A percentile compares a stretch with the other conserved stretches of the same genome.
Evolutionary conservation across 2,329 filamentous ascomycete species (phyloP).

Genomic region (Nigrospora osmanthi): DNA sequence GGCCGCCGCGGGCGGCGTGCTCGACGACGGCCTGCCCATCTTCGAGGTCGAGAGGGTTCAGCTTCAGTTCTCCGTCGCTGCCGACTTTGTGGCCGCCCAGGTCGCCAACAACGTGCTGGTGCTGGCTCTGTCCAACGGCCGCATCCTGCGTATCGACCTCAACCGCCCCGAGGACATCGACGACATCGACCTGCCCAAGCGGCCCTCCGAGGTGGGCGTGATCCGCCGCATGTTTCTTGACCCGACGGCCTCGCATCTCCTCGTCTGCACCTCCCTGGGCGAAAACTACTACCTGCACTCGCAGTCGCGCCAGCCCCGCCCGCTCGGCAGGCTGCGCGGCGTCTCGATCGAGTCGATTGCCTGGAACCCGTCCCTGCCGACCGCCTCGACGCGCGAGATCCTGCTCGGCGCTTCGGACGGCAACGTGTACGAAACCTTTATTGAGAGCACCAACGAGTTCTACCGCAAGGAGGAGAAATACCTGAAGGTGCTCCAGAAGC

Average conservation of each 20-base stretch:
- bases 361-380: conserved; percentile 91
- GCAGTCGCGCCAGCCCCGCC: conserved; percentile 81
- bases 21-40: conserved; percentile 63
- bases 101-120: conserved; percentile 97
- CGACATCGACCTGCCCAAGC: conserved; percentile 95
- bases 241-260: conserved; percentile 87
- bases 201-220: conserved; percentile 80
- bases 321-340: conserved; percentile 73
- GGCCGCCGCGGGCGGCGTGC: background rate
- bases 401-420: conserved; percentile 87
- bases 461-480: conserved; percentile 94
- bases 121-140: conserved; percentile 82
- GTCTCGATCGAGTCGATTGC: conserved; percentile 84
- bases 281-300: conserved; percentile 98
- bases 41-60: conserved; percentile 92
- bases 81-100: conserved; percentile 92
- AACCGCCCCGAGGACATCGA: conserved; percentile 94
- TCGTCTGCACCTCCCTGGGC: conserved; percentile 83
- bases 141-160: conserved; percentile 88
- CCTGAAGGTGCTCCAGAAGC: conserved; percentile 73
- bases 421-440: conserved; percentile 89
- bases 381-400: conserved; percentile 90
- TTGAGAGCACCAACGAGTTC: conserved; percentile 91
- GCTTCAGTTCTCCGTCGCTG: conserved; percentile 88
- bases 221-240: conserved; percentile 97